Percentiles rank a stretch among this genome's conserved stretches.
Conservation (phyloP, 2,329 filamentous ascomycete genomes). For the Keithomyces neogunnii region DNA sequence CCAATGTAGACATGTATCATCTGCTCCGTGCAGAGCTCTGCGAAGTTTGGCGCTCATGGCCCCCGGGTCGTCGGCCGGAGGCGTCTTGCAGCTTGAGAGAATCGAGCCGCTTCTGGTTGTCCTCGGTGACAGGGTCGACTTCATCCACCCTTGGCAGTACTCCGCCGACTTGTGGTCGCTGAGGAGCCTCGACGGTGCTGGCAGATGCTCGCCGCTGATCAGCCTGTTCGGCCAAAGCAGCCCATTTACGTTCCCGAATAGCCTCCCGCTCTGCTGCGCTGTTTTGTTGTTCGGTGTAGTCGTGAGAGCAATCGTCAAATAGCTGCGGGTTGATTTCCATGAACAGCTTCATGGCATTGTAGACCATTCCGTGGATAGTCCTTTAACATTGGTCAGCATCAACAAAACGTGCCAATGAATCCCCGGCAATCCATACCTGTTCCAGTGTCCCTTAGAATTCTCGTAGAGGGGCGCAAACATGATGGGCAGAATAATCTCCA, state of each 20-base stretch:
- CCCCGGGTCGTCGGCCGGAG: constrained; percentile 44
- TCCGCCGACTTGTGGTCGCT: constrained; percentile 27
- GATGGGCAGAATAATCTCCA: constrained; percentile 95
- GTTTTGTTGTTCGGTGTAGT: constrained; percentile 95
- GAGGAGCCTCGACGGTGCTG: constrained; percentile 22
- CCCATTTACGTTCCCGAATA: constrained; percentile 80
- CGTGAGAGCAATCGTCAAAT: constrained; percentile 96
- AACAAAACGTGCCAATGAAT: neutral
- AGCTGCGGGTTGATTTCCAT: constrained; percentile 99
- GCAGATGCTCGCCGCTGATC: constrained; percentile 50
- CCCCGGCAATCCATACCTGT: constrained; percentile 56
- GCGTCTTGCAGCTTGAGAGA: constrained; percentile 85
- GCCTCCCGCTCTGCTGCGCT: constrained; percentile 78
- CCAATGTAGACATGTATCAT: constrained; percentile 24
- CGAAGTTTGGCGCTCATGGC: constrained; percentile 54
- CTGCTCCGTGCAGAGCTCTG: constrained; percentile 45
- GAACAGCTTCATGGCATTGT: constrained; percentile 99
- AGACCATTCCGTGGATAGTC: constrained; percentile 99
- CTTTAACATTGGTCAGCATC: constrained; percentile 34
- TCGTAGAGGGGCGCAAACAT: constrained; percentile 99
- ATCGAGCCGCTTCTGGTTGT: constrained; percentile 80
- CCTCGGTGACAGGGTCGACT: constrained; percentile 68
- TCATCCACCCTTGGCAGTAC: constrained; percentile 57
- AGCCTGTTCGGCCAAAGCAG: constrained; percentile 72
- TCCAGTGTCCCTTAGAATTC: constrained; percentile 99